Evolutionary conservation across 1,284 basidiomycete species (phyloP), one percentile per base, ranked within the genome.

Genomic region (Bondarzewia mesenterica): DNA sequence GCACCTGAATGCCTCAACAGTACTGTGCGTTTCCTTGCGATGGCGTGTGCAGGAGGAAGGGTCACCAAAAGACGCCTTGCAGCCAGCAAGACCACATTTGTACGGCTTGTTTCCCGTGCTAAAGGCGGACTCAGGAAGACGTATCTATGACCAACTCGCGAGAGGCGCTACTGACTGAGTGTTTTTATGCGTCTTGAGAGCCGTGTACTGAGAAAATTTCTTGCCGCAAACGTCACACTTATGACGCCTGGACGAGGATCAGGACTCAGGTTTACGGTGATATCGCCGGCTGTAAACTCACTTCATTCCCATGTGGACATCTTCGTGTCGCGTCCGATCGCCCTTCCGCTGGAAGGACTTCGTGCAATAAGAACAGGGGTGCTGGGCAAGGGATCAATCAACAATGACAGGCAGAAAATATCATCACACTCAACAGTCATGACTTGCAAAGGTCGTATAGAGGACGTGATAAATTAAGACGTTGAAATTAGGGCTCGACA

Each of bases 11-110:
- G 61, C 62, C 10, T 65, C 66, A 25, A 63, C 50, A 1, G 58
- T 57, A 12, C 59, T 55, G 57, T 85, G 83, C 5, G 63, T 71
- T 59, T 85, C 82, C 58, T 73, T 77, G 44, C 69, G 66, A 56
- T 85, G 83, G 5, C 82, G 75, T 23, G 72, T 64, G 51, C 77
- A 65, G 36, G 82, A 84, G 0, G 83, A 84, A 6, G 79, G 81
- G 55, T 85, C 82, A 12, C 75, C 74, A 51, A 85, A 85, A 12
- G 63, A 59, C 25, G 70, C 64, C 6, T 42, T 51, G 56, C 82
- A 85, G 16, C 58, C 60, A 3, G n/a, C 16, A 8, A 55, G 23
- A n/a, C 42, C 47, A 26, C 84, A 86, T 7, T 40, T 42, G 56
- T 68, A 71, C 4, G 81, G 82, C 58, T 75, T 81, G 4, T 49